Evolutionary conservation across 306 rosid genomes (phyloP).

Genomic region (Citrullus amarus): DNA sequence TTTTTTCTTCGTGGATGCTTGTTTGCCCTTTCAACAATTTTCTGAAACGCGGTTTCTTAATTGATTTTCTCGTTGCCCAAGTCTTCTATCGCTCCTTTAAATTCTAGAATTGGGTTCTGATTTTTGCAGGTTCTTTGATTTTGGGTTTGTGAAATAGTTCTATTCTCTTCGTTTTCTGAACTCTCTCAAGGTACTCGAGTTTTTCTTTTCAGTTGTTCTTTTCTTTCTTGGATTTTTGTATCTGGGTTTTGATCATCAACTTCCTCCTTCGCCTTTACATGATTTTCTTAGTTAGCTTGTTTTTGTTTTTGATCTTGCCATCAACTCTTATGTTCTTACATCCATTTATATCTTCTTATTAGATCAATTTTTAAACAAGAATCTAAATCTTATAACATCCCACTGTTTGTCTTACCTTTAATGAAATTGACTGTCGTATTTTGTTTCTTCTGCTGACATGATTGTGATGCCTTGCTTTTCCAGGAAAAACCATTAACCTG

Average conservation of each 20-base stretch:
- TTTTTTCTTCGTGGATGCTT: background rate
- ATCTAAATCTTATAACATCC: background rate
- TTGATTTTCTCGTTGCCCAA: conserved; percentile 8
- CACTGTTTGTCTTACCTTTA: background rate
- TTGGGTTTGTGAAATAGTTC: conserved; percentile 4
- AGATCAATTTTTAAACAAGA: background rate
- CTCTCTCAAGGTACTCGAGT: conserved; percentile 34
- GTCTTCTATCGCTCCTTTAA: conserved; percentile 14
- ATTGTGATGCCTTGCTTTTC: conserved; percentile 16
- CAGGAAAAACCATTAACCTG: conserved; percentile 38
- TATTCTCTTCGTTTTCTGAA: background rate
- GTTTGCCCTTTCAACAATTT: conserved; percentile 23
- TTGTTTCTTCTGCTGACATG: background rate
- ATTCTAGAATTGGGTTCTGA: background rate
- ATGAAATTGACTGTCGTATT: background rate
- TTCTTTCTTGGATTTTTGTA: conserved; percentile 14
- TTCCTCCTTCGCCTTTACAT: background rate
- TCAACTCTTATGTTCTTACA: conserved; percentile 3
- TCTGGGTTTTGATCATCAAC: conserved; percentile 19
- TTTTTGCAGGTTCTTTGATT: background rate
- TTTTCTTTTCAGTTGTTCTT: background rate
- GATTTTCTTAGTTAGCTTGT: conserved; percentile 6
- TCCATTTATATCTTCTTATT: background rate
- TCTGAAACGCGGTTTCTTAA: conserved; percentile 33
- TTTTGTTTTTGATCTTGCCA: conserved; percentile 5